phyloP scores from a whole-genome alignment of 495 filamentous ascomycete genomes.

The Penicillium cataractarum region DNA sequence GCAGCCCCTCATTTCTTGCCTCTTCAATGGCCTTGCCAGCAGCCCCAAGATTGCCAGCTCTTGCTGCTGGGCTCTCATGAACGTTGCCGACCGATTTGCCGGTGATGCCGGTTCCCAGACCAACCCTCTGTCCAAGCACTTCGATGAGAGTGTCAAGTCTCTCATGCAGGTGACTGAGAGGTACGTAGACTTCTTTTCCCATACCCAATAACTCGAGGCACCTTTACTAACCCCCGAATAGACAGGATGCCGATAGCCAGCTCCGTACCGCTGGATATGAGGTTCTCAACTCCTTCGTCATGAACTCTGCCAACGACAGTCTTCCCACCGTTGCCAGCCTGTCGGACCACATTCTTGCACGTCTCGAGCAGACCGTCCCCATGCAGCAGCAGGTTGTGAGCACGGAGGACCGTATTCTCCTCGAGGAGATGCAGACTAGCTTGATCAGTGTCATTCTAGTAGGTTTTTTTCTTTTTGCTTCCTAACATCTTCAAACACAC shows the following conservation, averaged over 20 bases:
- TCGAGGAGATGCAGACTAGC: conserved; percentile 98
- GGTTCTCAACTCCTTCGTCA: conserved; percentile 90
- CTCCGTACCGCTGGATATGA: conserved; percentile 99
- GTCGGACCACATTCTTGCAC: conserved; percentile 81
- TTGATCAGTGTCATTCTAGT: conserved; percentile 81
- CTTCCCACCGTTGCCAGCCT: conserved; percentile 77
- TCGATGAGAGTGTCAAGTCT: conserved; percentile 86
- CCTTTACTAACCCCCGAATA: conserved; percentile 26
- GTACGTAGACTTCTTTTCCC: conserved; percentile 34
- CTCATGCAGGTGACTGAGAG: conserved; percentile 84
- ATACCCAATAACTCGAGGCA: conserved; percentile 6
- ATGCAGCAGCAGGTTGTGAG: conserved; percentile 94
- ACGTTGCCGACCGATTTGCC: conserved; percentile 91
- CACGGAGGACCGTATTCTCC: conserved; percentile 88
- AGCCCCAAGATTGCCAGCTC: conserved; percentile 96
- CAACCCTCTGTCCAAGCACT: conserved; percentile 88
- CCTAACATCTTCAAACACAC: conserved; percentile 20
- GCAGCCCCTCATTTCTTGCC: conserved; percentile 76
- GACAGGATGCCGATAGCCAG: conserved; percentile 80
- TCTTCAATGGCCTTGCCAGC: conserved; percentile 90
- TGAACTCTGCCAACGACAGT: conserved; percentile 84
- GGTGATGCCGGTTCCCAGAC: conserved; percentile 74
- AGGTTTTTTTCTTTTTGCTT: neutral
- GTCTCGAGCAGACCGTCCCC: conserved; percentile 87
- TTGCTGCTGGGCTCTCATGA: conserved; percentile 99